Base-by-base conservation (phyloP, 495 filamentous ascomycete genomes). In the Paragyromitra xinjiangensis region DNA sequence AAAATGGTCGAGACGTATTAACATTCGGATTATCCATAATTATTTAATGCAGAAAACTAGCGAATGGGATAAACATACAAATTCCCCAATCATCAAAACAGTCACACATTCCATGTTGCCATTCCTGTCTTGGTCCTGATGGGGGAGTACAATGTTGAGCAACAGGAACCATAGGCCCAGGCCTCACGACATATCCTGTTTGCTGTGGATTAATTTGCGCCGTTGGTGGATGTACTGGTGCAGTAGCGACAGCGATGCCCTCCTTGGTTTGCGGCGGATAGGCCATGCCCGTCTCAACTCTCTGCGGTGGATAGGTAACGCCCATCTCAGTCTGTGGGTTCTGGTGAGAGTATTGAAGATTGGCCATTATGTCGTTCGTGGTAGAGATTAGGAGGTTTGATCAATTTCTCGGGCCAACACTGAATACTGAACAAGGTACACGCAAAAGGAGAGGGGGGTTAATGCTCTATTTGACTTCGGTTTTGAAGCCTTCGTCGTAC, bases 91-190 rank as follows among this genome's bases (percentile, higher is more conserved):
- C 48, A 11, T 55, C 67, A 26, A 78, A 80, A 24, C 78, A 80
- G 26, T 48, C 75, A 29, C 39, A 80, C 69, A 80, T 45, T 11
- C 64, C 68, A 63, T 73, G 65, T 39, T 79, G 75, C 75, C 75
- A 80, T 3, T 65, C 67, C 11, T 66, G 58, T 3, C 39, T 8
- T 19, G 70, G 45, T 14, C 71, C 75, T 3, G 39, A 44, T 6
- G 72, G 75, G 7, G 75, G 44, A 19, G 75, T 78, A 7, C 40
- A 78, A 19, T 78, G 75, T 12, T 69, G 62, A 7, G 75, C 55
- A 48, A 39, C 19, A 0, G 42, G 68, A 3, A 59, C 19, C 59
- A 53, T 34, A 22, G 50, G 37, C 34, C 59, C 69, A 37, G 59
- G 61, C 24, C 48, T 64, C 14, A 44, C 55, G 14, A 34, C 44